Percentiles rank a stretch among this genome's conserved stretches.
Evolutionary conservation across 208 protist species (phyloP).

Genomic region (Acanthamoeba comandoni): DNA sequence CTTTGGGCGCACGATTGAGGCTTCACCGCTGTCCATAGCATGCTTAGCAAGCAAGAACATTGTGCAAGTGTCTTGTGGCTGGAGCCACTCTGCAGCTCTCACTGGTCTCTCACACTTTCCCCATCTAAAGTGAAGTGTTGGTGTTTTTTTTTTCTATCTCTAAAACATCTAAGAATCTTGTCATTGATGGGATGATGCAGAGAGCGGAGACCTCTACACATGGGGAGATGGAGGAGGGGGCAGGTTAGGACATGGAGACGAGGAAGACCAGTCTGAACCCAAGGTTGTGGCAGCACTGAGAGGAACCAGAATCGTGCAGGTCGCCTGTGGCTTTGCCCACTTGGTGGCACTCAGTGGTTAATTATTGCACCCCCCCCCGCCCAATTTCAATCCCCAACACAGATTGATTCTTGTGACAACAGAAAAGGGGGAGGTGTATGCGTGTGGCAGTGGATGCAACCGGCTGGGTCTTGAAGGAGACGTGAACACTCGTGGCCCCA

Average conservation of each 20-base stretch:
- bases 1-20: slow-evolving; percentile 66
- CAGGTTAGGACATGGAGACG: slow-evolving; percentile 52
- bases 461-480: slow-evolving; percentile 10
- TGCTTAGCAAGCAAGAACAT: background rate
- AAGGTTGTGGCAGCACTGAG: background rate
- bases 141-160: too few species aligned
- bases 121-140: background rate
- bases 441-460: slow-evolving; percentile 3
- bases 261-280: slow-evolving; percentile 64
- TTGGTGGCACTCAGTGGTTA: slow-evolving; percentile 44
- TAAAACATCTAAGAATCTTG: too few species aligned
- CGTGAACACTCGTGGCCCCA: background rate
- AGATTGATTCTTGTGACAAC: background rate
- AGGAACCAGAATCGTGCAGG: slow-evolving; percentile 29
- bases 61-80: slow-evolving; percentile 40
- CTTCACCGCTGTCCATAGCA: slow-evolving; percentile 43
- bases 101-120: slow-evolving; percentile 4
- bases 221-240: slow-evolving; percentile 54
- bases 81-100: slow-evolving; percentile 34
- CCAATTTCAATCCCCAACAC: too few species aligned
- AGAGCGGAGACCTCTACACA: slow-evolving; percentile 40
- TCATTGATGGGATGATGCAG: too few species aligned
- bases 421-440: slow-evolving; percentile 71
- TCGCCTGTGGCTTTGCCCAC: slow-evolving; percentile 51
- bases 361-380: background rate